Conservation (phyloP, 805 yeast species). For the Wickerhamiella slavikovae region DNA sequence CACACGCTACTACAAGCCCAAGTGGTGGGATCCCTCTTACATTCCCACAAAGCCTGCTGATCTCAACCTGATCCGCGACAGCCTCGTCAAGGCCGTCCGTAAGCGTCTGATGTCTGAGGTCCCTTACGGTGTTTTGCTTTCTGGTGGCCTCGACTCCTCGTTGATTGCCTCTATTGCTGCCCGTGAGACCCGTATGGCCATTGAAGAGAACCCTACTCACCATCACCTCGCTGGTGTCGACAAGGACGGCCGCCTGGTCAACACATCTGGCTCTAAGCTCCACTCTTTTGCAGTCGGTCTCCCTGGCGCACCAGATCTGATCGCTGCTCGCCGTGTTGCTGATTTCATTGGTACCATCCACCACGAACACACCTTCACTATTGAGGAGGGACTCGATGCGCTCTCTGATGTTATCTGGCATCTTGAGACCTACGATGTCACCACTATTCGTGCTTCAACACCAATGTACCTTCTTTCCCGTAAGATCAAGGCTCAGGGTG, state of each 20-base stretch:
- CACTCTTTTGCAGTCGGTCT: slow-evolving; percentile 96
- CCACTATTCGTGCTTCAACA: slow-evolving; percentile 96
- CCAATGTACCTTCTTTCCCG: slow-evolving; percentile 94
- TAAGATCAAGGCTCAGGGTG: slow-evolving; percentile 98
- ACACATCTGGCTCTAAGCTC: slow-evolving; percentile 40
- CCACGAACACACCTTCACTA: slow-evolving; percentile 93
- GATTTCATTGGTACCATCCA: slow-evolving; percentile 89
- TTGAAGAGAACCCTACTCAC: slow-evolving; percentile 37
- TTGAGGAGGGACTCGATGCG: slow-evolving; percentile 93
- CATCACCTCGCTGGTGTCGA: slow-evolving; percentile 82
- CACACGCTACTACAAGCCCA: slow-evolving; percentile 76
- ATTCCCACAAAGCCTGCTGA: slow-evolving; percentile 66
- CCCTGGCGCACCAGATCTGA: slow-evolving; percentile 92
- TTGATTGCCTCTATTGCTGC: slow-evolving; percentile 95
- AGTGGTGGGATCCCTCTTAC: slow-evolving; percentile 76
- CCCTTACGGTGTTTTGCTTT: slow-evolving; percentile 90
- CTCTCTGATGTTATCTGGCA: slow-evolving; percentile 85
- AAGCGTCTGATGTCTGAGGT: slow-evolving; percentile 99
- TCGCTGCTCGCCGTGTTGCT: slow-evolving; percentile 94
- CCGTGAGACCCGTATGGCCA: slow-evolving; percentile 75
- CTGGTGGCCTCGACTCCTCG: slow-evolving; percentile 96
- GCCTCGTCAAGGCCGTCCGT: slow-evolving; percentile 86
- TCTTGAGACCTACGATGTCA: slow-evolving; percentile 93
- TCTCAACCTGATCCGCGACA: slow-evolving; percentile 45
- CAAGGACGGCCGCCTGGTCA: slow-evolving; percentile 59